Evolutionary conservation across 305 asterid species (phyloP), one percentile per base, ranked within the genome.

Genomic region (Coffea humblotiana): DNA sequence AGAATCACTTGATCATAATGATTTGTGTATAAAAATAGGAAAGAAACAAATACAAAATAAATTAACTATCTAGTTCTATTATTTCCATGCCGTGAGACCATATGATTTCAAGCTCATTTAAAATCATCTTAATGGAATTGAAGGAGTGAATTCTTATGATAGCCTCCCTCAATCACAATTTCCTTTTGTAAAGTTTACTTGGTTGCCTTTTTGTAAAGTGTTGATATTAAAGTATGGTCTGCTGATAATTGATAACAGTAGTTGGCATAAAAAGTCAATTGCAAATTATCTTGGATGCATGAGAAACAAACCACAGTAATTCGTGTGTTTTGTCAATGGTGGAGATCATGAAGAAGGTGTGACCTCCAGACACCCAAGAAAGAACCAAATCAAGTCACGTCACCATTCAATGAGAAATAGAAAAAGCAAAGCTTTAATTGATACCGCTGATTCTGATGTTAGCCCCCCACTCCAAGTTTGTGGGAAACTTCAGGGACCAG

Each of bases 401-500:
- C 71, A 40, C 9, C 64, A 1, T 21, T 78, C 80, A 81, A 65
- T 56, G 73, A 68, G 9, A 29, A 79, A 68, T 83, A 83, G 89
- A 76, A 87, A 82, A 71, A 69, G 40, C 40, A 76, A 84, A 81
- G 29, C 16, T 68, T 69, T 82, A 71, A 70, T 35, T 61, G 82
- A 75, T 70, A 63, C 15, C 11, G 77, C 58, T 69, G 87, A 71
- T 78, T 49, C 69, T 77, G 86, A 75, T 75, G 84, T 66, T 68
- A 67, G 54, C 71, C 43, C 74, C 43, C 88, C 79, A 2, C 76
- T 66, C 70, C 66, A 32, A 77, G 81, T 74, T n/a, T 84, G 77
- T 21, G 87, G 89, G 79, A 83, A 23, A 74, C 76, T 60, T 19
- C 83, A 84, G 60, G 80, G 82, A 76, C 37, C 79, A 61, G 69